phyloP scores from a whole-genome alignment of 2,329 filamentous ascomycete species.

The Fusarium guadeloupense region DNA sequence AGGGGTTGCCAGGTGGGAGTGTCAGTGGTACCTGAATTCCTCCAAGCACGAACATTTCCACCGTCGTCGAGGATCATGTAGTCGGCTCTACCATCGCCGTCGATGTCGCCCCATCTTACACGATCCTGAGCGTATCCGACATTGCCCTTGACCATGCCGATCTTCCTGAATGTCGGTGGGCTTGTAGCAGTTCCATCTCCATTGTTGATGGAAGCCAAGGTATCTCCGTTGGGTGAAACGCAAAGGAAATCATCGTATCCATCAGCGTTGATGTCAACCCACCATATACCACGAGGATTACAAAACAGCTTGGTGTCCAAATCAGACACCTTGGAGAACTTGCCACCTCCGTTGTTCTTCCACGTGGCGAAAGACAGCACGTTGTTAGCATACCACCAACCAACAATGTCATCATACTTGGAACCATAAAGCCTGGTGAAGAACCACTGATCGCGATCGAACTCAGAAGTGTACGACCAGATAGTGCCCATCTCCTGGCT shows the following conservation, averaged over 20 bases:
- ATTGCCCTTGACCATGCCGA: constrained; percentile 2
- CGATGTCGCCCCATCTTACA: constrained; percentile 6
- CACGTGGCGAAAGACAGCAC: not conserved
- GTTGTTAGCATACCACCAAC: not conserved
- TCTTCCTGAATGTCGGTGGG: not conserved
- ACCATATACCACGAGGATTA: not conserved
- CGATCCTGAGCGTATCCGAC: constrained; percentile 1
- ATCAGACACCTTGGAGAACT: not conserved
- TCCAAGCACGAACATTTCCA: constrained; percentile 1
- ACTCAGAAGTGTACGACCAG: constrained; percentile 1
- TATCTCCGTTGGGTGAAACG: not conserved
- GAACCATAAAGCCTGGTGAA: constrained; percentile 1
- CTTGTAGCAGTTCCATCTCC: not conserved
- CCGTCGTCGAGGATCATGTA: not conserved
- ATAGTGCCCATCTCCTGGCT: constrained; percentile 28
- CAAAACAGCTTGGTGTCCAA: not conserved
- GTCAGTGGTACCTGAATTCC: not conserved
- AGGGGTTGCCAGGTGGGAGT: constrained; percentile 45
- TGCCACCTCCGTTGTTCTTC: constrained; percentile 4
- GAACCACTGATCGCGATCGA: constrained; percentile 10
- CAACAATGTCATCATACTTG: constrained; percentile 5
- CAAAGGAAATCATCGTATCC: constrained; percentile 6
- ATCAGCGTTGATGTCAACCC: not conserved
- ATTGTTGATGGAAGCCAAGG: not conserved
- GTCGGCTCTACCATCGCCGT: constrained; percentile 10